Conservation (phyloP, 345 rosid species). For the Odontarrhena argentea region DNA sequence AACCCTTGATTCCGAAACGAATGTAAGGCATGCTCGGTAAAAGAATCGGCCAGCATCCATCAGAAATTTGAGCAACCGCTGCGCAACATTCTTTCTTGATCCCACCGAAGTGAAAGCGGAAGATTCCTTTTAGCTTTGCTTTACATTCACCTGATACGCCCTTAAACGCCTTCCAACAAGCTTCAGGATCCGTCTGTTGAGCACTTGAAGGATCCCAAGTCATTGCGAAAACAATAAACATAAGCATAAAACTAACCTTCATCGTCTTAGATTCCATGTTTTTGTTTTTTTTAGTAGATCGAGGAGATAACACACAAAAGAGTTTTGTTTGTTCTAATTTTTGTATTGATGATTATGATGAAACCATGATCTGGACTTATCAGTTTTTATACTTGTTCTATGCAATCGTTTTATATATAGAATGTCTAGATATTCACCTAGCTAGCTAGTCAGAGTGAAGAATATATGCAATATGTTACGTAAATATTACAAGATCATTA, state of each 20-base stretch:
- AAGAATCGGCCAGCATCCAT: conserved; percentile 5
- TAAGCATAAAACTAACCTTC: background rate
- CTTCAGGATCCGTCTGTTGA: background rate
- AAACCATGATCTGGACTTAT: too few relatives aligned
- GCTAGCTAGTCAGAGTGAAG: too few relatives aligned
- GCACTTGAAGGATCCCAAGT: conserved; percentile 5
- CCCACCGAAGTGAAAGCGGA: background rate
- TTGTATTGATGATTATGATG: too few relatives aligned
- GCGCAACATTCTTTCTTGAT: conserved; percentile 11
- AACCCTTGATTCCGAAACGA: conserved; percentile 4
- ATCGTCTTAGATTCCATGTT: background rate
- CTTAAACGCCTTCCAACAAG: background rate
- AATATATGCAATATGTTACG: too few relatives aligned
- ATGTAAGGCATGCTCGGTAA: conserved; percentile 16
- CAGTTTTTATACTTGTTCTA: too few relatives aligned
- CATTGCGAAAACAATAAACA: background rate
- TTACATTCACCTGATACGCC: background rate
- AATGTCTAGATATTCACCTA: too few relatives aligned
- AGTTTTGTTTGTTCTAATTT: too few relatives aligned
- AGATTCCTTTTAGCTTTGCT: background rate
- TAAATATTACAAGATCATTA: too few relatives aligned
- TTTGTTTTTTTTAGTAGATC: background rate
- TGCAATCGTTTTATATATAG: too few relatives aligned
- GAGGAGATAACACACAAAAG: too few relatives aligned
- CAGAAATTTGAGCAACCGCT: background rate